Evolutionary conservation across 768 basidiomycete genomes (phyloP).

Genomic region (Lactarius hengduanensis): DNA sequence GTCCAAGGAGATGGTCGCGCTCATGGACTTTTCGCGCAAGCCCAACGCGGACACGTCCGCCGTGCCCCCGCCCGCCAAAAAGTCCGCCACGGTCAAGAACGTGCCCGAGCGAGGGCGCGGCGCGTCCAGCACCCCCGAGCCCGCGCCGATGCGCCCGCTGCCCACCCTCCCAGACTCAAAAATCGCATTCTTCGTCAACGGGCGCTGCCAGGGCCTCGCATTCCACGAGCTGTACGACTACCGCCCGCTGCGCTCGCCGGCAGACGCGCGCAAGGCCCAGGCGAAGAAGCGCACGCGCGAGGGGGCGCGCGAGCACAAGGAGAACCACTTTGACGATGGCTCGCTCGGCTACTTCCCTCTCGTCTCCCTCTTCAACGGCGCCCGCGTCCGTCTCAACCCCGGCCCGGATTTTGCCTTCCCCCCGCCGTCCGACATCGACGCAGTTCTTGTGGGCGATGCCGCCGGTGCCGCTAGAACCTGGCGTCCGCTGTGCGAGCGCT

Average conservation of each 20-base stretch:
- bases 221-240: slow-evolving; percentile 90
- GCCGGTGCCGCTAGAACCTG: slow-evolving; percentile 45
- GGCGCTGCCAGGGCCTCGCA: slow-evolving; percentile 76
- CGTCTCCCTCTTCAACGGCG: slow-evolving; percentile 90
- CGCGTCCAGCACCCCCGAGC: slow-evolving; percentile 38
- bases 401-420: slow-evolving; percentile 84
- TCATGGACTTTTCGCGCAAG: slow-evolving; percentile 64
- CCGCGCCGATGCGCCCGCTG: slow-evolving; percentile 51
- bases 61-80: slow-evolving; percentile 58
- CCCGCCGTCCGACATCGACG: slow-evolving; percentile 77
- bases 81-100: slow-evolving; percentile 64
- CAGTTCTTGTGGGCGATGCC: slow-evolving; percentile 45
- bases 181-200: slow-evolving; percentile 91
- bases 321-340: slow-evolving; percentile 92
- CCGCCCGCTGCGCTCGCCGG: slow-evolving; percentile 69
- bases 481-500: slow-evolving; percentile 83
- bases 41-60: slow-evolving; percentile 39
- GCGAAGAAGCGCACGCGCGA: slow-evolving; percentile 63
- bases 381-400: slow-evolving; percentile 78
- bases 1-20: slow-evolving; percentile 87
- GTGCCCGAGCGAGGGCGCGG: slow-evolving; percentile 56
- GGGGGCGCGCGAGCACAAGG: slow-evolving; percentile 65
- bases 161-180: slow-evolving; percentile 69
- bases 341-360: slow-evolving; percentile 94
- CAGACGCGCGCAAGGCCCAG: slow-evolving; percentile 60